These are phyloP conservation scores for Cladosporium sp. DNA, from an alignment of 2,329 filamentous ascomycete species.

Conservation along the genomic window DNA sequence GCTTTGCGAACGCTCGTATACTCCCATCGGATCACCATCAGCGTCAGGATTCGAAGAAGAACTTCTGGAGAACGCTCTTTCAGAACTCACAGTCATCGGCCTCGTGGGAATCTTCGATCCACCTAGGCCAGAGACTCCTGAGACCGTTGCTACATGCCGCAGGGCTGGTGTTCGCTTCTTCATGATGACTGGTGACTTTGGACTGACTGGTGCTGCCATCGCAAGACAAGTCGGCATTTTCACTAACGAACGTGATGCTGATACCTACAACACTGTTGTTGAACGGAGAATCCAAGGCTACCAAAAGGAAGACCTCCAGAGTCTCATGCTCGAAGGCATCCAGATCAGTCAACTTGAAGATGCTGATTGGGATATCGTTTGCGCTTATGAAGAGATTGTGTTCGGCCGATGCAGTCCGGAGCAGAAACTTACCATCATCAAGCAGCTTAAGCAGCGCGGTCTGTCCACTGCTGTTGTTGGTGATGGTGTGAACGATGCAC, in stretches of 20 bases:
- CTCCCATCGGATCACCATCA: slow-evolving; percentile 15
- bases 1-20: slow-evolving; percentile 37
- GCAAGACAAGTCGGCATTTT: slow-evolving; percentile 45
- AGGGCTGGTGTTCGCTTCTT: slow-evolving; percentile 45
- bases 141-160: slow-evolving; percentile 43
- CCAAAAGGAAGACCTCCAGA: background rate
- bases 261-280: slow-evolving; percentile 26
- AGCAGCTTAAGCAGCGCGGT: slow-evolving; percentile 38
- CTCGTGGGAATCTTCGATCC: slow-evolving; percentile 32
- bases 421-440: slow-evolving; percentile 46
- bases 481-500: slow-evolving; percentile 44
- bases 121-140: slow-evolving; percentile 29
- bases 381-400: slow-evolving; percentile 36
- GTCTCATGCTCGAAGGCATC: slow-evolving; percentile 36
- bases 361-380: slow-evolving; percentile 46
- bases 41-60: slow-evolving; percentile 52
- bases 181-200: slow-evolving; percentile 48
- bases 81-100: slow-evolving; percentile 27
- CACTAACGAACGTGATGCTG: slow-evolving; percentile 36
- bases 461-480: slow-evolving; percentile 36
- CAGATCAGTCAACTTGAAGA: slow-evolving; percentile 39
- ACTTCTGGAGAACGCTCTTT: slow-evolving; percentile 30
- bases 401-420: slow-evolving; percentile 44
- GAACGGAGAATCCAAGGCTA: background rate
- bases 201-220: slow-evolving; percentile 43